A percentile compares a stretch with the other conserved stretches of the same genome.
phyloP scores from a whole-genome alignment of 345 rosid species.

The Corchorus capsularis region DNA sequence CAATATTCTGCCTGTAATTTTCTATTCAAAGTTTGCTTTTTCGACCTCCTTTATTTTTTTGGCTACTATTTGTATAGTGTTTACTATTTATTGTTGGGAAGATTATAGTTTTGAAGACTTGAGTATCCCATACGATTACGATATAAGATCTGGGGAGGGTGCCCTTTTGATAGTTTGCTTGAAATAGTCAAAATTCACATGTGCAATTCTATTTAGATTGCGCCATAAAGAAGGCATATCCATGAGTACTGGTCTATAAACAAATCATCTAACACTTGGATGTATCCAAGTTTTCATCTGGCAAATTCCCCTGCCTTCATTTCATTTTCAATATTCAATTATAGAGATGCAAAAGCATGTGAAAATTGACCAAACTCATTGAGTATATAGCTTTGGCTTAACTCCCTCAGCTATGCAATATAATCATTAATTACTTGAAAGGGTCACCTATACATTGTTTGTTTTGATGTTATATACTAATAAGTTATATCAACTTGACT shows the following conservation, averaged over 20 bases:
- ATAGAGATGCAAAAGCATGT: neutral
- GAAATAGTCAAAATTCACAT: constrained; percentile 23
- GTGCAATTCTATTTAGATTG: constrained; percentile 25
- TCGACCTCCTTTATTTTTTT: neutral
- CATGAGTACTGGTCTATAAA: constrained; percentile 12
- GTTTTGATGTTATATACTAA: neutral
- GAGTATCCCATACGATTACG: constrained; percentile 5
- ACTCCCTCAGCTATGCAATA: neutral
- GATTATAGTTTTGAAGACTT: constrained; percentile 11
- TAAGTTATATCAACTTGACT: no score
- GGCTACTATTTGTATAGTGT: neutral
- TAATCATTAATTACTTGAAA: neutral
- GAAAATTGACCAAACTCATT: constrained; percentile 13
- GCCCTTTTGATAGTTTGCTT: constrained; percentile 14
- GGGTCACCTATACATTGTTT: neutral
- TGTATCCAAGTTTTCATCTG: neutral
- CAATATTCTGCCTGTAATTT: neutral
- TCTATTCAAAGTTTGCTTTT: constrained; percentile 11
- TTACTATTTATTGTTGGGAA: constrained; percentile 11
- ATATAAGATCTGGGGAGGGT: neutral
- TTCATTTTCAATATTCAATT: neutral
- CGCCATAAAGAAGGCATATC: constrained; percentile 16
- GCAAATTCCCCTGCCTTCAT: neutral
- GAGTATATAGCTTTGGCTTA: neutral
- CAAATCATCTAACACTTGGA: constrained; percentile 16